A percentile compares a stretch with the other conserved stretches of the same genome.
Evolutionary conservation across 371 early-diverging fungal species (phyloP).

Genomic region (Basidiobolus heterosporus): DNA sequence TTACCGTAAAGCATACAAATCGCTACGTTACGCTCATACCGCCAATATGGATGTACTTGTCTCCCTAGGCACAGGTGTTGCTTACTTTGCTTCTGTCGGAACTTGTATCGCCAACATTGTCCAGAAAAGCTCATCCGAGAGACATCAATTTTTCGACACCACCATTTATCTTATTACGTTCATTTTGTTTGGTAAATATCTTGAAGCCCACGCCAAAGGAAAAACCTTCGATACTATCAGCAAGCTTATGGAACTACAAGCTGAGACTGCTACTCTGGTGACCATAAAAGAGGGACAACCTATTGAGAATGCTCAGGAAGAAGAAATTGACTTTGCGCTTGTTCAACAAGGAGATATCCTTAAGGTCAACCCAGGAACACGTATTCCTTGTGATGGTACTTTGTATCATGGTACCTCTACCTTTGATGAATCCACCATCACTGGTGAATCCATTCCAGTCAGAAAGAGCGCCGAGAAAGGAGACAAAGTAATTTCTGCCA

Average conservation of each 20-base stretch:
- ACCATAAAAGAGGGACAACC: neutral
- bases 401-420: slow-evolving; percentile 35
- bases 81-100: slow-evolving; percentile 35
- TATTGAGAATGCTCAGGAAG: no score
- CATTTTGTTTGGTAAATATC: slow-evolving; percentile 49
- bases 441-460: slow-evolving; percentile 48
- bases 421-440: slow-evolving; percentile 29
- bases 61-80: slow-evolving; percentile 43
- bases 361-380: no score
- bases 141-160: slow-evolving; percentile 40
- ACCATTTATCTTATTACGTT: slow-evolving; percentile 46
- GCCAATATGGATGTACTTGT: slow-evolving; percentile 60
- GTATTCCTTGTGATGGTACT: no score
- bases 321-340: no score
- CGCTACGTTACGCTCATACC: slow-evolving; percentile 31
- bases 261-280: slow-evolving; percentile 35
- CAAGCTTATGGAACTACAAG: slow-evolving; percentile 46
- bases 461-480: no score
- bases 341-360: no score
- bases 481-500: slow-evolving; percentile 77
- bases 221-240: slow-evolving; percentile 51
- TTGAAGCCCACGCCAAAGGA: slow-evolving; percentile 49
- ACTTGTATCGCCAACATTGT: slow-evolving; percentile 27
- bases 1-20: slow-evolving; percentile 47
- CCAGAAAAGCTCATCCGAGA: slow-evolving; percentile 3